phyloP scores from a whole-genome alignment of 805 yeast genomes.

The Wickerhamiella nectarea region DNA sequence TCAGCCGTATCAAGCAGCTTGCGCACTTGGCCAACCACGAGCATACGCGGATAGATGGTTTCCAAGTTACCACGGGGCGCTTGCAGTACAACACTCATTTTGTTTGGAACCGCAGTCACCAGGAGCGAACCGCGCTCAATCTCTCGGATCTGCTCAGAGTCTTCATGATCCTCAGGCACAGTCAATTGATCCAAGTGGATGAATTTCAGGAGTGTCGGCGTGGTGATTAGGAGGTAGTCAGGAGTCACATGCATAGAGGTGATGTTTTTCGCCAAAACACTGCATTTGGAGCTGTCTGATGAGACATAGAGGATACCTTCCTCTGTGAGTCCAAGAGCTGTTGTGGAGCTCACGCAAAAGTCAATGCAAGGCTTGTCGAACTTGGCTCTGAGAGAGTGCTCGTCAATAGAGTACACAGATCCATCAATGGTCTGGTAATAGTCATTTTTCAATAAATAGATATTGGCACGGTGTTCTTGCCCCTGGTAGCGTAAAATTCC shows the following conservation, averaged over 20 bases:
- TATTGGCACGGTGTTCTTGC: neutral
- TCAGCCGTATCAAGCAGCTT: constrained; percentile 42
- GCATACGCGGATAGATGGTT: constrained; percentile 82
- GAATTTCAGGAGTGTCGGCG: constrained; percentile 71
- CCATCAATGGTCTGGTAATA: constrained; percentile 10
- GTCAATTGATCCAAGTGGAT: constrained; percentile 43
- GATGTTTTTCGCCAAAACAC: constrained; percentile 42
- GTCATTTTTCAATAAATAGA: constrained; percentile 3
- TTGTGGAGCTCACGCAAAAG: constrained; percentile 21
- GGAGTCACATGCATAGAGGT: constrained; percentile 61
- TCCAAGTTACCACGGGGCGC: constrained; percentile 96
- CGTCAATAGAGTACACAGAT: constrained; percentile 2
- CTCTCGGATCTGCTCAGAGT: constrained; percentile 61
- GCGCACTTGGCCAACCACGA: constrained; percentile 78
- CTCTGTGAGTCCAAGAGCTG: constrained; percentile 58
- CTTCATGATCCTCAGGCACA: constrained; percentile 26
- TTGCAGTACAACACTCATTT: constrained; percentile 69
- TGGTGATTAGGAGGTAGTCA: constrained; percentile 59
- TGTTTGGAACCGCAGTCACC: constrained; percentile 69
- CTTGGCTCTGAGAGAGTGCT: constrained; percentile 28
- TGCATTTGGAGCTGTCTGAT: constrained; percentile 30
- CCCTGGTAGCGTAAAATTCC: neutral
- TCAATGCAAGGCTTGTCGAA: constrained; percentile 57
- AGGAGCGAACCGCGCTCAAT: constrained; percentile 87
- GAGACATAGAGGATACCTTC: constrained; percentile 51